Conservation (phyloP, 2,329 filamentous ascomycete species). For the Trichoderma sp. region DNA sequence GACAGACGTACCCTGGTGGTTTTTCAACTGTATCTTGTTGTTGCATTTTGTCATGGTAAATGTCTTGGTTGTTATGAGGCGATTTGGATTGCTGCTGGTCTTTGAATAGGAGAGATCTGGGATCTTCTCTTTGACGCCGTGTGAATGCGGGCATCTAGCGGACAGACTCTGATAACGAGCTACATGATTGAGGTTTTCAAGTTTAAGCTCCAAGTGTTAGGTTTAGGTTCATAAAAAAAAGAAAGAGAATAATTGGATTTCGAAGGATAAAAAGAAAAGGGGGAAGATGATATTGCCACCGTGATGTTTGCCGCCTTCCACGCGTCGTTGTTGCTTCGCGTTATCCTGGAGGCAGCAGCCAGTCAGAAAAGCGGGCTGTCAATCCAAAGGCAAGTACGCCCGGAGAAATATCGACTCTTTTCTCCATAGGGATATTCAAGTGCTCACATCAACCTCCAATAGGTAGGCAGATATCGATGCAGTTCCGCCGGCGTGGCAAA, state of each 20-base stretch:
- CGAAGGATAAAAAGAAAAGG: neutral
- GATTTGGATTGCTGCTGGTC: neutral
- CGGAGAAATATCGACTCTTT: neutral
- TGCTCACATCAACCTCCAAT: neutral
- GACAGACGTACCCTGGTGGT: neutral
- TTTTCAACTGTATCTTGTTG: neutral
- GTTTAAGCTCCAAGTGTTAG: neutral
- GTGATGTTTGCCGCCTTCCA: neutral
- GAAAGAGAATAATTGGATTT: neutral
- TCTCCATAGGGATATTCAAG: neutral
- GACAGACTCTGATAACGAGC: neutral
- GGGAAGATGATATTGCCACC: neutral
- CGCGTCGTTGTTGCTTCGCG: neutral
- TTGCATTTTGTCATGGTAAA: neutral
- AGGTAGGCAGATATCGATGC: neutral
- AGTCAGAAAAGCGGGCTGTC: neutral
- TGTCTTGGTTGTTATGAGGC: neutral
- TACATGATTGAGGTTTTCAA: neutral
- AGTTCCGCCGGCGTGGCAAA: neutral
- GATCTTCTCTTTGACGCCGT: neutral
- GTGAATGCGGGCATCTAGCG: neutral
- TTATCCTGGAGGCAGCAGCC: neutral
- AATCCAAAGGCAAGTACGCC: neutral
- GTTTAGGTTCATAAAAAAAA: neutral
- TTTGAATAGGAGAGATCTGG: neutral